Conservation (phyloP, 192 early-diverging fungal species). For the Jimgerdemannia lactiflua region DNA sequence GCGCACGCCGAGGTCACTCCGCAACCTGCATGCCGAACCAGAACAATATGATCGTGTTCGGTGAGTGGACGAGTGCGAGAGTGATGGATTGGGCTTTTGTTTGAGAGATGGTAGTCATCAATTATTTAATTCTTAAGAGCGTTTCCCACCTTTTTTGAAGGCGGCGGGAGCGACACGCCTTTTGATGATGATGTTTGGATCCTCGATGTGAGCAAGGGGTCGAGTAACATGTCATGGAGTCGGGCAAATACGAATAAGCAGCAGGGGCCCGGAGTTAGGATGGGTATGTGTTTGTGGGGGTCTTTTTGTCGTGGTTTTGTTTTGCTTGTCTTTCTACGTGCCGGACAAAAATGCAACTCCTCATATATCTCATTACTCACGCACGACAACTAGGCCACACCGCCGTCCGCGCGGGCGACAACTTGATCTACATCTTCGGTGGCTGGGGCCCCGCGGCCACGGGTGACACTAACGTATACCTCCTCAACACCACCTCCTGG, state of each 20-base stretch:
- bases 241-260: constrained; percentile 31
- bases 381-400: constrained; percentile 55
- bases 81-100: no score
- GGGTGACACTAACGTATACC: constrained; percentile 62
- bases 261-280: constrained; percentile 45
- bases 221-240: constrained; percentile 9
- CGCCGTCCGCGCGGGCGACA: constrained; percentile 49
- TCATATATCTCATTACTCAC: not conserved
- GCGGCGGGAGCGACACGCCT: constrained; percentile 40
- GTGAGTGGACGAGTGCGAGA: constrained; percentile 19
- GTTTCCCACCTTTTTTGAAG: constrained; percentile 5
- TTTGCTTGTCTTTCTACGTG: not conserved
- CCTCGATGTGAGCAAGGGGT: constrained; percentile 33
- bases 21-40: constrained; percentile 53
- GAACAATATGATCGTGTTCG: constrained; percentile 70
- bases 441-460: constrained; percentile 47
- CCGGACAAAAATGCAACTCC: not conserved
- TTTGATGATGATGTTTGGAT: constrained; percentile 50
- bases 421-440: constrained; percentile 66
- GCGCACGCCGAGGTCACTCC: constrained; percentile 58
- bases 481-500: constrained; percentile 57
- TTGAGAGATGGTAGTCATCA: no score
- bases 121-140: no score
- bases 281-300: constrained; percentile 16
- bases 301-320: not conserved